These are phyloP conservation scores for Hanseniaspora singularis DNA, from an alignment of 805 yeast species.

Conservation along the genomic window DNA sequence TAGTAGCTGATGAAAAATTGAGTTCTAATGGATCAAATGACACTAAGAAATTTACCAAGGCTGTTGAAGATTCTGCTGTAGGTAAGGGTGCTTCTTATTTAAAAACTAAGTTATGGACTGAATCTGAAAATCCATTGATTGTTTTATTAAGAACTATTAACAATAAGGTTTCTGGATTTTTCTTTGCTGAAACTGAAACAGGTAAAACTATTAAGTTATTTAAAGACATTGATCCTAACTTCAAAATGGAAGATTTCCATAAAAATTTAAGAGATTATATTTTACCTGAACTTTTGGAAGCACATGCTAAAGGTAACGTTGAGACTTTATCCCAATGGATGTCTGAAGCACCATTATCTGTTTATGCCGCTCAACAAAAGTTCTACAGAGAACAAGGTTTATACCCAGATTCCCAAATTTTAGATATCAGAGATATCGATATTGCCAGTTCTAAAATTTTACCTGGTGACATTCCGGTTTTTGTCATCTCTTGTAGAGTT, in stretches of 20 bases:
- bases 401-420: conserved; percentile 78
- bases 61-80: conserved; percentile 44
- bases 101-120: conserved; percentile 68
- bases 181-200: conserved; percentile 91
- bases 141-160: conserved; percentile 66
- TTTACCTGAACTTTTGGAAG: conserved; percentile 90
- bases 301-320: conserved; percentile 85
- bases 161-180: conserved; percentile 62
- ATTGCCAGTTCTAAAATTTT: conserved; percentile 75
- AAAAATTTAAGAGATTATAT: conserved; percentile 80
- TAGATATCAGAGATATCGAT: conserved; percentile 92
- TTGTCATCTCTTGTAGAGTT: conserved; percentile 89
- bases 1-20: conserved; percentile 72
- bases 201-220: conserved; percentile 83
- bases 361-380: conserved; percentile 86
- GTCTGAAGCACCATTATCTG: conserved; percentile 92
- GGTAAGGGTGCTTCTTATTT: conserved; percentile 54
- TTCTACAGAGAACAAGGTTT: conserved; percentile 83
- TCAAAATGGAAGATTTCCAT: conserved; percentile 65
- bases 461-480: conserved; percentile 85
- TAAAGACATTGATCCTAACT: conserved; percentile 79
- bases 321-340: conserved; percentile 77
- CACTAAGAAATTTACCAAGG: conserved; percentile 46
- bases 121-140: conserved; percentile 83
- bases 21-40: conserved; percentile 54